phyloP scores from a whole-genome alignment of 176 grass and related monocot genomes.

The Bonia amplexicaulis region DNA sequence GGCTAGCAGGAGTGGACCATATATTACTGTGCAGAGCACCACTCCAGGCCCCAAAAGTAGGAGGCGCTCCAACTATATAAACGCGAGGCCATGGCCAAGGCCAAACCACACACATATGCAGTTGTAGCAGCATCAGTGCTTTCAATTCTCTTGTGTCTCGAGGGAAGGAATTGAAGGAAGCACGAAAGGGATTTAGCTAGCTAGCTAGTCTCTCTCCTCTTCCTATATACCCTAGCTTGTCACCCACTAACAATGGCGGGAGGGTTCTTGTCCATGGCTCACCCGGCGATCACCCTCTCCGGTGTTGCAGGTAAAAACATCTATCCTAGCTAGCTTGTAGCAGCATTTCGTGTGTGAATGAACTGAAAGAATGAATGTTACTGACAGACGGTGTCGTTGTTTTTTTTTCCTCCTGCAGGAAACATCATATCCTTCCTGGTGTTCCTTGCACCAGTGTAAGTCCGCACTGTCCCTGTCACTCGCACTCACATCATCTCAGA shows the following conservation, averaged over 20 bases:
- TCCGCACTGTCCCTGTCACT: background rate
- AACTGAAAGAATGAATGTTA: background rate
- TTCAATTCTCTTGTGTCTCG: slow-evolving; percentile 24
- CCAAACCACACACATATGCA: slow-evolving; percentile 46
- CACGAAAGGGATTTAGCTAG: background rate
- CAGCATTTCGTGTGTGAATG: background rate
- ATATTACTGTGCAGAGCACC: slow-evolving; percentile 36
- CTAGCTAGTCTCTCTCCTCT: background rate
- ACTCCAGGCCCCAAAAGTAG: background rate
- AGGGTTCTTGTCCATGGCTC: slow-evolving; percentile 33
- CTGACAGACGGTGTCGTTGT: background rate
- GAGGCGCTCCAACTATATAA: slow-evolving; percentile 33
- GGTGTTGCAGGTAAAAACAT: slow-evolving; percentile 38
- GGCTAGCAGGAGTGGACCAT: background rate
- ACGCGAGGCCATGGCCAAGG: background rate
- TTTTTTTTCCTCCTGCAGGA: slow-evolving; percentile 33
- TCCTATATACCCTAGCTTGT: background rate
- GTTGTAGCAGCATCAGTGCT: slow-evolving; percentile 7
- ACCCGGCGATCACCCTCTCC: slow-evolving; percentile 45
- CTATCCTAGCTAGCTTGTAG: background rate
- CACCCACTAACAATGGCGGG: slow-evolving; percentile 18
- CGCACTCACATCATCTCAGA: background rate
- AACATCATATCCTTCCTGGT: slow-evolving; percentile 87
- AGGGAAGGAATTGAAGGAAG: background rate
- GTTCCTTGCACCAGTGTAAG: slow-evolving; percentile 88